Percentiles rank a stretch among this genome's conserved stretches.
Conservation (phyloP, 2,329 filamentous ascomycete genomes). For the Aspergillus sp. region DNA sequence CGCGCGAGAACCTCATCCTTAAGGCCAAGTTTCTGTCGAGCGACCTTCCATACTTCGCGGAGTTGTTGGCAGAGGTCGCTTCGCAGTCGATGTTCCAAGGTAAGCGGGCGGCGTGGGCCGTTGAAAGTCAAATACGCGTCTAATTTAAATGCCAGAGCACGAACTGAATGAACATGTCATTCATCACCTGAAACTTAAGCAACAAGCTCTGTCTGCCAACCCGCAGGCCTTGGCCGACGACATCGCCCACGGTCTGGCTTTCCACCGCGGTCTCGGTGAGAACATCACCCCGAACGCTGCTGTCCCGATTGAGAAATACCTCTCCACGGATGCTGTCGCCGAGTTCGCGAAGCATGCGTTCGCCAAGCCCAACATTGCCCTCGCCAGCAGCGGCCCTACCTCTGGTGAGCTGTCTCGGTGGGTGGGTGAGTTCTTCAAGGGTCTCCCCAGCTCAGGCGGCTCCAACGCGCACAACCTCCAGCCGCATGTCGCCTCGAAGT, state of each 20-base stretch:
- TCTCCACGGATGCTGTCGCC: constrained; percentile 64
- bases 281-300: constrained; percentile 64
- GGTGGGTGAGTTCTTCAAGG: constrained; percentile 85
- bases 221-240: constrained; percentile 67
- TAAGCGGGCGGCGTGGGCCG: constrained; percentile 26
- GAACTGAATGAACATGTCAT: constrained; percentile 85
- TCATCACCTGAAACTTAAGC: constrained; percentile 64
- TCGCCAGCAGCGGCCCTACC: constrained; percentile 81
- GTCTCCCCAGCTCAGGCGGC: constrained; percentile 46
- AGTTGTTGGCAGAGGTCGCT: constrained; percentile 87
- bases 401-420: constrained; percentile 72
- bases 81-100: constrained; percentile 75
- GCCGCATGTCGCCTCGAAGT: constrained; percentile 62
- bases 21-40: constrained; percentile 91
- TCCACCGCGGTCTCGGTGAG: constrained; percentile 84
- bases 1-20: constrained; percentile 84
- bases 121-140: constrained; percentile 2
- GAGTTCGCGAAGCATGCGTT: constrained; percentile 72
- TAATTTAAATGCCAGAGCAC: constrained; percentile 51
- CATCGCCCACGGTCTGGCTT: constrained; percentile 75
- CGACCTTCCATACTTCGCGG: constrained; percentile 94
- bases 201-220: constrained; percentile 58
- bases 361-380: constrained; percentile 78
- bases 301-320: constrained; percentile 66
- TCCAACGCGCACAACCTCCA: constrained; percentile 46